Base-by-base conservation (phyloP, 345 rosid genomes). In the Citropsis articulata region DNA sequence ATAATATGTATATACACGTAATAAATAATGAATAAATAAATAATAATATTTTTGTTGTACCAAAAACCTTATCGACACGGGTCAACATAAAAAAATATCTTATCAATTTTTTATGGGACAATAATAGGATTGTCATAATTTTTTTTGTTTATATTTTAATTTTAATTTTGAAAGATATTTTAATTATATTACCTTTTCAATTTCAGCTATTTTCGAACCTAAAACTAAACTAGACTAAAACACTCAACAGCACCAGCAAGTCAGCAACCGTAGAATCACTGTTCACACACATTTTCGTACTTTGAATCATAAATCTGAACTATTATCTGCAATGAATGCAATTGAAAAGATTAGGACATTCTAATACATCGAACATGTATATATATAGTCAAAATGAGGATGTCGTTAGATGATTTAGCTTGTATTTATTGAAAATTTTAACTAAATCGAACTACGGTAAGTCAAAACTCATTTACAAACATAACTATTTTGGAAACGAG, bases 101-200 rank as follows among this genome's bases (percentile, higher is more conserved):
- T 12, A 0, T 12, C 4, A 42, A 42, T 42, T 42, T 42, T 38
- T 10, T 42, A 10, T 10, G 10, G 14, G 1, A 42, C 14, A 9
- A 0, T 9, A 42, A 1, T 10, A 2, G 14, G 48, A 42, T 1
- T 0, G 1, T 42, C 14, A 42, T 9, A 2, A 2, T 10, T 9
- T 10, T 9, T 2, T 42, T 9, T 42, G 2, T 42, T 42, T 42
- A 40, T 40, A 40, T 40, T 9, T 40, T 2, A 10, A 10, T 42
- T 42, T 42, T 9, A 0, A 42, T 42, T 42, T 10, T 42, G 48
- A 42, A 10, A 42, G 12, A 9, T 42, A 10, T 42, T 42, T 10
- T 42, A 42, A 42, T 42, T 42, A 42, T 42, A 10, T 10, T 42
- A 42, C 50, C 12, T 2, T 50, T 50, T 50, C 56, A 50, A 61